phyloP scores from a whole-genome alignment of 768 basidiomycete genomes.

The Phaffia tasmanica region DNA sequence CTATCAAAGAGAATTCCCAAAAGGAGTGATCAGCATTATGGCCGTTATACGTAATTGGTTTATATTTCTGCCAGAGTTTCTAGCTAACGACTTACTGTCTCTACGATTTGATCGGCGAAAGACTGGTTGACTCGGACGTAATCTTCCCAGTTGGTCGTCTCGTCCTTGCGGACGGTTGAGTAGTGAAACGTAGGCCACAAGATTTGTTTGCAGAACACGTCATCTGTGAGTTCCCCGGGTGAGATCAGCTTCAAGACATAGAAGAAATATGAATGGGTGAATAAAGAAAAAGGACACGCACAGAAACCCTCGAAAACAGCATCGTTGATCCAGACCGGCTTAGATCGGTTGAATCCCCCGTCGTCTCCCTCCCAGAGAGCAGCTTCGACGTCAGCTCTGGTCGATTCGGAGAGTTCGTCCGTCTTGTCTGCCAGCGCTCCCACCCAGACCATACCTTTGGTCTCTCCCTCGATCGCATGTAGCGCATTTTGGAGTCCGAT shows the following conservation, averaged over 20 bases:
- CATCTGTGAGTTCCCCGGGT: conserved; percentile 2
- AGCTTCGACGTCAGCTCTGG: conserved; percentile 37
- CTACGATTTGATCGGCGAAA: conserved; percentile 22
- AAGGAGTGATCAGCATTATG: too few relatives aligned
- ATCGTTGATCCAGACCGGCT: conserved; percentile 57
- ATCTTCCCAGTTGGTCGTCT: conserved; percentile 40
- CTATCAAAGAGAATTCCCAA: neutral
- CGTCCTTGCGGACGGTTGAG: conserved; percentile 60
- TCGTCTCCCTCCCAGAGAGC: conserved; percentile 31
- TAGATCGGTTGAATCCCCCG: conserved; percentile 32
- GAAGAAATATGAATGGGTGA: neutral
- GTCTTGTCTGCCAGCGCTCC: conserved; percentile 66
- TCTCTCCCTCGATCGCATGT: conserved; percentile 48
- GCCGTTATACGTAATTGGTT: neutral
- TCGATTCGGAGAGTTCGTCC: conserved; percentile 51
- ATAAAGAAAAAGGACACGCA: conserved; percentile 38
- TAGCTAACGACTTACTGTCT: conserved; percentile 11
- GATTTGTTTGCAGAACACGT: conserved; percentile 42
- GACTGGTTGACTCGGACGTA: conserved; percentile 27
- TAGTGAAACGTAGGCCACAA: conserved; percentile 83
- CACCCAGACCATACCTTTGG: conserved; percentile 51
- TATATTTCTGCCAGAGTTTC: neutral
- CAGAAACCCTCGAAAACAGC: conserved; percentile 67
- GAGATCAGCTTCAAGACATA: neutral
- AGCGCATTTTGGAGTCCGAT: conserved; percentile 76